Base-by-base conservation (phyloP, 371 early-diverging fungal species). In the Choanephora cucurbitarum region DNA sequence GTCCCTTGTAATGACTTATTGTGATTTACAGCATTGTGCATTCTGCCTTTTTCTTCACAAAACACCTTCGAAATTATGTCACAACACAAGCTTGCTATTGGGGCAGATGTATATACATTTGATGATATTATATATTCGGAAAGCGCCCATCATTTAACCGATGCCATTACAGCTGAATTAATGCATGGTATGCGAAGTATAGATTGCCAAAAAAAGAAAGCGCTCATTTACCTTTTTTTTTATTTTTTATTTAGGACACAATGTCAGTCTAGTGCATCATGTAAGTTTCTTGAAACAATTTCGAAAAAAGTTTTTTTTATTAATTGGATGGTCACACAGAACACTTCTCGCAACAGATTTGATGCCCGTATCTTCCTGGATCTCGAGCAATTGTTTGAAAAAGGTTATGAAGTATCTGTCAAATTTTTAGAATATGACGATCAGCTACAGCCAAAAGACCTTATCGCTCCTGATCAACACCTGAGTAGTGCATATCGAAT, bases 331-430 rank as follows among this genome's bases (percentile, higher is more conserved):
- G 54, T 45, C 23, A 32, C 44, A 45, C 41, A 33, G 32, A 33
- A 19, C 41, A 11, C 33, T 22, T 32, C 32, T 41, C 42, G 23
- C 44, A 45, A 57, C 19, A 50, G 49, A 37, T 44, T 57, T 28
- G 42, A 50, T n/a, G 33, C 41, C 4, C 39, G 5, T 5, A 46
- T 31, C 17, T 43, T 52, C 1, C 18, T 39, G 22, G 46, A 41
- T 10, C 32, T 57, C 3, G 19, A 44, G 19, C 24, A 31, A 18
- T 22, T 58, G 33, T 47, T 58, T 47, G 19, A 40, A 13, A 23
- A 31, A 39, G 13, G 4, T 2, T 32, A 39, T 24, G 22, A 49
- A 19, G 19, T 57, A 24, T 49, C 33, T 17, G 14, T 57, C 24
- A 17, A 37, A 37, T 50, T 57, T 44, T n/a, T 18, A 23, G 51